These are phyloP conservation scores for Avena eriantha DNA, from an alignment of 176 grass and related monocot genomes.

Conservation along the genomic window DNA sequence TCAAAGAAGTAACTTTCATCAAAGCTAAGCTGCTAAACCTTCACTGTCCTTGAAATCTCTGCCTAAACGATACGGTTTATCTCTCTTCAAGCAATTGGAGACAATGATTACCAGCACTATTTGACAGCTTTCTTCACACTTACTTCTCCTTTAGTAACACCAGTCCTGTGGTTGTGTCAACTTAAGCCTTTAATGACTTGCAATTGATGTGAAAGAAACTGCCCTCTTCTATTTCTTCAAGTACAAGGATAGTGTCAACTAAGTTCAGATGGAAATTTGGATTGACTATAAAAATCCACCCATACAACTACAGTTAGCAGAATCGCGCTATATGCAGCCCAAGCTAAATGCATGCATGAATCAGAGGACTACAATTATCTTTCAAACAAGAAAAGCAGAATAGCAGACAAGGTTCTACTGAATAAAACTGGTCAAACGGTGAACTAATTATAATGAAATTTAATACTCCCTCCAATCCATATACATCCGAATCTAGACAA, in stretches of 20 bases:
- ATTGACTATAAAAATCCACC: background rate
- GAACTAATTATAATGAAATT: background rate
- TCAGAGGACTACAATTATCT: background rate
- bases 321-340: background rate
- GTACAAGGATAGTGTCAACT: slow-evolving; percentile 1
- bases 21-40: slow-evolving; percentile 30
- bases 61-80: slow-evolving; percentile 28
- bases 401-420: background rate
- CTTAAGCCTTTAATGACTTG: slow-evolving; percentile 32
- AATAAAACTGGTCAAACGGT: background rate
- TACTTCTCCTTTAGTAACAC: slow-evolving; percentile 34
- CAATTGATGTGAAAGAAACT: slow-evolving; percentile 9
- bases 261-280: slow-evolving; percentile 9
- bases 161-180: slow-evolving; percentile 15
- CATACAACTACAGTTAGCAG: slow-evolving; percentile 11
- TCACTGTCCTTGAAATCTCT: slow-evolving; percentile 29
- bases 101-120: slow-evolving; percentile 45
- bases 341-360: slow-evolving; percentile 19
- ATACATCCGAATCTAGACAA: too few relatives aligned
- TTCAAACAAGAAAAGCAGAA: slow-evolving; percentile 10
- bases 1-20: slow-evolving; percentile 24
- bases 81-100: slow-evolving; percentile 31
- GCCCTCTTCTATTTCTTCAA: background rate
- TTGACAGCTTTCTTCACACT: slow-evolving; percentile 36
- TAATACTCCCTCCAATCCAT: background rate